Conservation (phyloP, 2,329 filamentous ascomycete species). For the Penicillium sp. region DNA sequence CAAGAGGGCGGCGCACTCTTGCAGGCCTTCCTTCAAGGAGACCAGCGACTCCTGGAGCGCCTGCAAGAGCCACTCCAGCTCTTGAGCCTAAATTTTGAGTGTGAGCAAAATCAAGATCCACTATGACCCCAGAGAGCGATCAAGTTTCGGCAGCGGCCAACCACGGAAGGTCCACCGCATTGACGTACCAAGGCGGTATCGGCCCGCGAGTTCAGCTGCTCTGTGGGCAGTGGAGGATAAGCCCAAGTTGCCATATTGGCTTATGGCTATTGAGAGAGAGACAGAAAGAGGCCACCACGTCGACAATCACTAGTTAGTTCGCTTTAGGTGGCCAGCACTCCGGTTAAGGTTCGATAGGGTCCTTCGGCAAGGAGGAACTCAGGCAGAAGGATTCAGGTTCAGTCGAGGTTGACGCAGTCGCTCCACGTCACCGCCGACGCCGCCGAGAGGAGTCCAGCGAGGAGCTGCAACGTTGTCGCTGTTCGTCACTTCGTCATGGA, state of each 20-base stretch:
- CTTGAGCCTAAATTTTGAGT: slow-evolving; percentile 48
- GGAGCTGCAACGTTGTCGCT: slow-evolving; percentile 34
- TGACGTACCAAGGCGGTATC: slow-evolving; percentile 53
- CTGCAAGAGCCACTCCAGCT: slow-evolving; percentile 65
- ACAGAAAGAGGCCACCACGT: not conserved
- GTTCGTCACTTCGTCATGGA: slow-evolving; percentile 37
- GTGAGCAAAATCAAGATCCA: slow-evolving; percentile 18
- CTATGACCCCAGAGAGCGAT: slow-evolving; percentile 14
- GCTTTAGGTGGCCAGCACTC: not conserved
- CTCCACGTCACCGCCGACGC: slow-evolving; percentile 27
- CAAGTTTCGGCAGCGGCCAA: slow-evolving; percentile 4
- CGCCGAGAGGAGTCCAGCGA: slow-evolving; percentile 2
- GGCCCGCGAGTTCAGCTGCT: slow-evolving; percentile 55
- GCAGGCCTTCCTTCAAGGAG: slow-evolving; percentile 69
- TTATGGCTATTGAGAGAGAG: not conserved
- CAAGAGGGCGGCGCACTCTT: slow-evolving; percentile 86
- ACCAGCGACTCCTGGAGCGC: slow-evolving; percentile 63
- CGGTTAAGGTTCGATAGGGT: not conserved
- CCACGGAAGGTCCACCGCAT: slow-evolving; percentile 15
- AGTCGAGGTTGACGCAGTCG: slow-evolving; percentile 1
- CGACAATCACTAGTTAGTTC: not conserved
- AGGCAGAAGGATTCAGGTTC: slow-evolving; percentile 23
- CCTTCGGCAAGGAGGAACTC: slow-evolving; percentile 4
- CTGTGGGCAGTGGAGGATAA: slow-evolving; percentile 59
- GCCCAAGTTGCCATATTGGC: slow-evolving; percentile 61